Conservation (phyloP, 352 stramenopile genomes). For the Phytophthora sojae region DNA sequence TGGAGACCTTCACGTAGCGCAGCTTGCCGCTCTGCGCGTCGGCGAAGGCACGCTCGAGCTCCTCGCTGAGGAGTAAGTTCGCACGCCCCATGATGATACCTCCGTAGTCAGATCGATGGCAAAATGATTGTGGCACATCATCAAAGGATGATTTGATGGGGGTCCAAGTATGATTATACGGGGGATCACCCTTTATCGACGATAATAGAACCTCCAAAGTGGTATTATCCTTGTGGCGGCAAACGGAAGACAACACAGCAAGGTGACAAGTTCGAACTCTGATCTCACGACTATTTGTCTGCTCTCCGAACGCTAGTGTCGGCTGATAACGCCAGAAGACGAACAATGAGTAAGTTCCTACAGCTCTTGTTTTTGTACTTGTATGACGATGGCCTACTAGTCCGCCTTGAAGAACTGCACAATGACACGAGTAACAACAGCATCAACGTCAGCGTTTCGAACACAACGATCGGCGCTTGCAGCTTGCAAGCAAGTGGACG, state of each 20-base stretch:
- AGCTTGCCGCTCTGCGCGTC: conserved; percentile 74
- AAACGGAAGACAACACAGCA: no score
- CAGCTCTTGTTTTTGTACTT: conserved; percentile 17
- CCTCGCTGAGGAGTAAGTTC: conserved; percentile 61
- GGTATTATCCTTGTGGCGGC: no score
- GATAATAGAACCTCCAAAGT: no score
- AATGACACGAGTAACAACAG: not conserved
- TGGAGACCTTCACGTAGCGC: conserved; percentile 74
- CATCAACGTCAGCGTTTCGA: no score
- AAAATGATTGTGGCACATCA: conserved; percentile 12
- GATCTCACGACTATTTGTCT: conserved; percentile 28
- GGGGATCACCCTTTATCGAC: no score
- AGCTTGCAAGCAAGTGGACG: not conserved
- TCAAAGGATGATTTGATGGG: no score
- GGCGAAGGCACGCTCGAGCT: conserved; percentile 76
- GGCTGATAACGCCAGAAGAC: conserved; percentile 25
- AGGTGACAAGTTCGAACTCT: conserved; percentile 18
- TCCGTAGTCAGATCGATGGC: no score
- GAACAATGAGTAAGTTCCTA: conserved; percentile 34
- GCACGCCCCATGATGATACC: conserved; percentile 62
- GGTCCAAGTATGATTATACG: no score
- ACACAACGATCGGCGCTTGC: no score
- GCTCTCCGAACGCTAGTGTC: conserved; percentile 18
- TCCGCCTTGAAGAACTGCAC: conserved; percentile 57
- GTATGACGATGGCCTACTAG: conserved; percentile 13